Conservation (phyloP, 257 asterid species). For the Ehretia macrophylla region DNA sequence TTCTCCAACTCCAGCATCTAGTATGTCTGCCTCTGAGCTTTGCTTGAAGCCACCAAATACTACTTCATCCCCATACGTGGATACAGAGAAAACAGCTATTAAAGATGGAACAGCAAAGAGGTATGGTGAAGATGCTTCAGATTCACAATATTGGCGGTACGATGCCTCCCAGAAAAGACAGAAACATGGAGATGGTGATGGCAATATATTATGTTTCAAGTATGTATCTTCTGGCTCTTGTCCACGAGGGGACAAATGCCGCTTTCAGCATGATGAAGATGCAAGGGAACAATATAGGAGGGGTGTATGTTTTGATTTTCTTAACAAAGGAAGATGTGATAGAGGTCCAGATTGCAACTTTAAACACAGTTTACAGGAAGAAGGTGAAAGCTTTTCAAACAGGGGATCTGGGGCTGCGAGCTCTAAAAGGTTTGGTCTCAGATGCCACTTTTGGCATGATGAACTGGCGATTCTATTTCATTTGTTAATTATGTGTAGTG, state of each 20-base stretch:
- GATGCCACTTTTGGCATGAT: no score
- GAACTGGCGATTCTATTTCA: no score
- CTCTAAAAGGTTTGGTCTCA: constrained; percentile 45
- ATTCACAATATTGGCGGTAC: constrained; percentile 90
- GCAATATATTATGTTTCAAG: constrained; percentile 76
- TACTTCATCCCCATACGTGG: constrained; percentile 66
- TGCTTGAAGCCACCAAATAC: constrained; percentile 68
- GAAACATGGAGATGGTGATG: constrained; percentile 66
- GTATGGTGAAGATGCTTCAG: constrained; percentile 53
- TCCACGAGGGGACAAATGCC: constrained; percentile 83
- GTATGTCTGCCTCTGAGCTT: constrained; percentile 72
- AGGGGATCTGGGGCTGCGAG: constrained; percentile 51
- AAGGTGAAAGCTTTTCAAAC: constrained; percentile 39
- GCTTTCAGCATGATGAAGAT: constrained; percentile 79
- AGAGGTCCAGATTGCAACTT: constrained; percentile 88
- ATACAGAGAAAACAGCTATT: constrained; percentile 30
- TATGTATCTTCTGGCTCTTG: constrained; percentile 83
- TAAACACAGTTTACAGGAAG: constrained; percentile 78
- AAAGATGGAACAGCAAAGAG: constrained; percentile 48
- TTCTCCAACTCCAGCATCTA: constrained; percentile 88
- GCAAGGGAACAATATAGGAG: constrained; percentile 79
- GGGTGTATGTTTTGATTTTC: constrained; percentile 96
- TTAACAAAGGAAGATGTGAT: constrained; percentile 93
- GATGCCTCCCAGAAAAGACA: constrained; percentile 76
- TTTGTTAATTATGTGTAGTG: no score